phyloP scores from a whole-genome alignment of 192 early-diverging fungal genomes.

The Coemansia sp. region DNA sequence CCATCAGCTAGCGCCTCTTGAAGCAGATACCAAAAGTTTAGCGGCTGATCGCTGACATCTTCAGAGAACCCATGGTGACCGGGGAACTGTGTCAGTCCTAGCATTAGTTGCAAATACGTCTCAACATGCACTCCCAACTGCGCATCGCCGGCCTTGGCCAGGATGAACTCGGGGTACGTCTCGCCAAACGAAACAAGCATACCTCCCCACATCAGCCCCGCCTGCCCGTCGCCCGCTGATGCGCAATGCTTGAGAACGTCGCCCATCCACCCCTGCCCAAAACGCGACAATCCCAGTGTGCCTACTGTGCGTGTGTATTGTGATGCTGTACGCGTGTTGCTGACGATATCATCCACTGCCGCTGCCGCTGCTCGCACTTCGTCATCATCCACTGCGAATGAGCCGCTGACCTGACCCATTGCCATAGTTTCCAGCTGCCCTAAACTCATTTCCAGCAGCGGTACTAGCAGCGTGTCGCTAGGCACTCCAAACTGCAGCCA shows the following conservation, averaged over 20 bases:
- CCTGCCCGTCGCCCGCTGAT: constrained; percentile 10
- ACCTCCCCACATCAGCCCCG: constrained; percentile 28
- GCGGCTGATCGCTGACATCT: constrained; percentile 66
- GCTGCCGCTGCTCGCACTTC: constrained; percentile 36
- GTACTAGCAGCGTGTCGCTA: constrained; percentile 29
- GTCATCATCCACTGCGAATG: constrained; percentile 17
- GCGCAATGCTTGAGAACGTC: constrained; percentile 14
- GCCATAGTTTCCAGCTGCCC: constrained; percentile 30
- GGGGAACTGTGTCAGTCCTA: constrained; percentile 68
- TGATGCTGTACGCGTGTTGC: constrained; percentile 34
- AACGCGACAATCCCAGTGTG: constrained; percentile 18
- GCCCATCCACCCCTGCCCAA: constrained; percentile 31
- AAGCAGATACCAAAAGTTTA: constrained; percentile 72
- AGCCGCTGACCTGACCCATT: constrained; percentile 12
- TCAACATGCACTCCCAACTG: constrained; percentile 10
- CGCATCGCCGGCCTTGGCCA: constrained; percentile 8
- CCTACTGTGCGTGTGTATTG: constrained; percentile 32
- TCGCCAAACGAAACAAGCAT: constrained; percentile 44
- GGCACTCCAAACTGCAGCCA: constrained; percentile 49
- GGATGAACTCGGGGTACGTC: constrained; percentile 39
- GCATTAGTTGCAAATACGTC: constrained; percentile 44
- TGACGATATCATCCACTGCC: constrained; percentile 40
- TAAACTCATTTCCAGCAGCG: constrained; percentile 36
- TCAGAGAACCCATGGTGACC: constrained; percentile 70
- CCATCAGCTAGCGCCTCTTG: constrained; percentile 68